Conservation (phyloP, 257 asterid species). For the Voacanga thouarsii region DNA sequence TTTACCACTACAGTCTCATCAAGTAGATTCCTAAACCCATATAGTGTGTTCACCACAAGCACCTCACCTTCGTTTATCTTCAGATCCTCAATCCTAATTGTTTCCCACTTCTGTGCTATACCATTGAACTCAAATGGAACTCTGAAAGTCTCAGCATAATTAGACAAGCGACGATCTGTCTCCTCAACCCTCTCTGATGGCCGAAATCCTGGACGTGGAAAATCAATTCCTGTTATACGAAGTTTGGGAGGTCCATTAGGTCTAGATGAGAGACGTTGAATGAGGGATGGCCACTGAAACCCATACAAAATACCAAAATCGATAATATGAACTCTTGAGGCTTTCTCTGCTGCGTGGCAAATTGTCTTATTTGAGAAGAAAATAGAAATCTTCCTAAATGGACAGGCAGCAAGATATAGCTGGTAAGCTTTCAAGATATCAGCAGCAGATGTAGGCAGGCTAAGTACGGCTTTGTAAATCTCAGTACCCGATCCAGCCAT, state of each 20-base stretch:
- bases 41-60: slow-evolving; percentile 34
- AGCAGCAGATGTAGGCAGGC: slow-evolving; percentile 34
- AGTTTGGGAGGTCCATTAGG: slow-evolving; percentile 42
- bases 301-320: slow-evolving; percentile 49
- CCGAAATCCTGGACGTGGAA: slow-evolving; percentile 45
- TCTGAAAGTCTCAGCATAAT: slow-evolving; percentile 35
- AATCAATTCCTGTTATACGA: slow-evolving; percentile 48
- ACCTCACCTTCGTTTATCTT: slow-evolving; percentile 37
- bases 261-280: slow-evolving; percentile 39
- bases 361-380: slow-evolving; percentile 42
- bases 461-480: slow-evolving; percentile 31
- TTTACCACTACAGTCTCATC: slow-evolving; percentile 42
- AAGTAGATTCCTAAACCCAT: slow-evolving; percentile 36
- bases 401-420: slow-evolving; percentile 43
- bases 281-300: slow-evolving; percentile 48
- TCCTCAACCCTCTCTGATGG: slow-evolving; percentile 45
- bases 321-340: slow-evolving; percentile 33
- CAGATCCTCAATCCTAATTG: slow-evolving; percentile 36
- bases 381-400: slow-evolving; percentile 37
- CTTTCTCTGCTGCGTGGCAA: slow-evolving; percentile 27
- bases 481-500: slow-evolving; percentile 48
- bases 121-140: slow-evolving; percentile 45
- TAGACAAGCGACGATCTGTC: slow-evolving; percentile 40
- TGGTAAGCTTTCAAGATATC: slow-evolving; percentile 43
- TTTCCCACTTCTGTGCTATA: slow-evolving; percentile 49